phyloP scores from a whole-genome alignment of 495 filamentous ascomycete species.

The Chaetomidium leptoderma region DNA sequence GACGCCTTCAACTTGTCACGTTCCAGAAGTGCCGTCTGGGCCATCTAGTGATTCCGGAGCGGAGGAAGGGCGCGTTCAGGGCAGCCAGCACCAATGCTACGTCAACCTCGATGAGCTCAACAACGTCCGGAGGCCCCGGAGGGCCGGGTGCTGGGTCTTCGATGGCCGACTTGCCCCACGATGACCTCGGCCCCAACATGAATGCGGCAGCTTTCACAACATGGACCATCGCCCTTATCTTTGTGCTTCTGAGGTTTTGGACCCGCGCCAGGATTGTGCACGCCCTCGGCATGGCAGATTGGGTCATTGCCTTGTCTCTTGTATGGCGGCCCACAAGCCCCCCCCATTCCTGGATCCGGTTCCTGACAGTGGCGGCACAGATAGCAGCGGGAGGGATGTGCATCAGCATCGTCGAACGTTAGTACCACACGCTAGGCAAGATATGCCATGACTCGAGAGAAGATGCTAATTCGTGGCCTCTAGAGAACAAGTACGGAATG shows the following conservation, averaged over 20 bases:
- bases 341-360: neutral
- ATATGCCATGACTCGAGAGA: neutral
- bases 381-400: constrained; percentile 10
- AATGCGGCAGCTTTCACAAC: constrained; percentile 10
- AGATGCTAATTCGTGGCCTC: neutral
- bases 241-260: constrained; percentile 22
- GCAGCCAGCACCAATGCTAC: neutral
- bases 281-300: constrained; percentile 21
- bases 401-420: constrained; percentile 3
- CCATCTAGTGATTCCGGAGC: neutral
- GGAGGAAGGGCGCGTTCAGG: neutral
- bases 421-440: neutral
- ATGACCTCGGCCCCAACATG: constrained; percentile 16
- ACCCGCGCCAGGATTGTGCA: constrained; percentile 23
- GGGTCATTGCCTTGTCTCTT: constrained; percentile 19
- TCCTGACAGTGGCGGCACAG: constrained; percentile 6
- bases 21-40: neutral
- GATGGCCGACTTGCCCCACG: constrained; percentile 3
- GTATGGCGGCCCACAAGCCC: constrained; percentile 15
- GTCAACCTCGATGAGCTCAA: constrained; percentile 5
- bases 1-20: too few relatives aligned
- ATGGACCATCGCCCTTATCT: constrained; percentile 24
- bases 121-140: neutral
- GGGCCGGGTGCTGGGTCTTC: neutral
- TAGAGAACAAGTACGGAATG: constrained; percentile 23